A percentile compares a stretch with the other conserved stretches of the same genome.
Evolutionary conservation across 2,329 filamentous ascomycete species (phyloP).

Genomic region (Albifimbria verrucaria): DNA sequence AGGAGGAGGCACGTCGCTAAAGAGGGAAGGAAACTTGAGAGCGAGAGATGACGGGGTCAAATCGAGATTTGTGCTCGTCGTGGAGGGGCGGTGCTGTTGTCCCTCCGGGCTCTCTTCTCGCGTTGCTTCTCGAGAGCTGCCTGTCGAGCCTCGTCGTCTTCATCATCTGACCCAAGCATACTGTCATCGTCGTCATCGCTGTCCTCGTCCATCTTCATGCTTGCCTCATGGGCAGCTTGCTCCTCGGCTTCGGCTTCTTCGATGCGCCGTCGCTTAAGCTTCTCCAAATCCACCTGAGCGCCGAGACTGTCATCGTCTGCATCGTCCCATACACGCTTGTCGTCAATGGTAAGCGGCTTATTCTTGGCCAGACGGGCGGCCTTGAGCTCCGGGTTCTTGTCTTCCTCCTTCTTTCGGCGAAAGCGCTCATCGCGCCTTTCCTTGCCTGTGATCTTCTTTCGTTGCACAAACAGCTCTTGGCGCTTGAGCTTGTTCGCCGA

Average conservation of each 20-base stretch:
- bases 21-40: conserved; percentile 60
- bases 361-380: conserved; percentile 73
- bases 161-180: conserved; percentile 60
- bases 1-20: conserved; percentile 55
- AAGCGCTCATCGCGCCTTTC: conserved; percentile 74
- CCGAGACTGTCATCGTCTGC: conserved; percentile 59
- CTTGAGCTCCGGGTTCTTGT: conserved; percentile 73
- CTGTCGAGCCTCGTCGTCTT: conserved; percentile 47
- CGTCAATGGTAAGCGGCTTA: conserved; percentile 76
- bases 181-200: conserved; percentile 72
- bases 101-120: conserved; percentile 41
- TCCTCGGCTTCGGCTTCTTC: conserved; percentile 51
- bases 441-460: conserved; percentile 74
- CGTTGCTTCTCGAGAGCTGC: conserved; percentile 40
- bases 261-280: conserved; percentile 54
- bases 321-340: conserved; percentile 88
- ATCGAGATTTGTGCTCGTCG: conserved; percentile 61
- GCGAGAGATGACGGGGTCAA: conserved; percentile 58
- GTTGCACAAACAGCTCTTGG: conserved; percentile 72
- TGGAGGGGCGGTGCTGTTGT: conserved; percentile 55
- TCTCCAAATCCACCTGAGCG: conserved; percentile 55
- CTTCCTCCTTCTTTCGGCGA: conserved; percentile 78
- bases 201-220: conserved; percentile 40
- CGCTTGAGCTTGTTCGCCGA: conserved; percentile 76
- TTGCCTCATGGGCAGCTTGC: conserved; percentile 43